phyloP scores from a whole-genome alignment of 805 yeast genomes.

The Candida namnaoensis region DNA sequence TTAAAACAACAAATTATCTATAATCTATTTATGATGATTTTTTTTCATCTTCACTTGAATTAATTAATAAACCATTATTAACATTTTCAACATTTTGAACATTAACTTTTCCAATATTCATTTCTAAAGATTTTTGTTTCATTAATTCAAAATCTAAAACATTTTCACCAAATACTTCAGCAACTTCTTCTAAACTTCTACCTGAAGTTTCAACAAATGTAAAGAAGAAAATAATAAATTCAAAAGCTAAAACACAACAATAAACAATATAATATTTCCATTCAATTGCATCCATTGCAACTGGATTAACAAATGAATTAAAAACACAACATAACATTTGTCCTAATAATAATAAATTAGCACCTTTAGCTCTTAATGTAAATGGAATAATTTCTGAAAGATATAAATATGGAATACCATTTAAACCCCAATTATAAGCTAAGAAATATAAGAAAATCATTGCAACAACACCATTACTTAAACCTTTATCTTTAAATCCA shows the following conservation, averaged over 20 bases:
- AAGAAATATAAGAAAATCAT: constrained; percentile 40
- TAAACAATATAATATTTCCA: constrained; percentile 29
- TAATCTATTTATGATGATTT: no score
- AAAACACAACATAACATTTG: constrained; percentile 19
- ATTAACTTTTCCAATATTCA: no score
- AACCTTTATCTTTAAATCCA: constrained; percentile 27
- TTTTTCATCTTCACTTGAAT: no score
- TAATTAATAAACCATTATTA: no score
- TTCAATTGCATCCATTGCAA: constrained; percentile 26
- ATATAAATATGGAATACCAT: constrained; percentile 38
- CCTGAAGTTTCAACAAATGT: constrained; percentile 30
- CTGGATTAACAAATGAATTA: constrained; percentile 27
- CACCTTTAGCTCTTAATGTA: constrained; percentile 23
- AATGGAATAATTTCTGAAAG: constrained; percentile 32
- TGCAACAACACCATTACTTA: constrained; percentile 38
- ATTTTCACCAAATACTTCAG: constrained; percentile 24
- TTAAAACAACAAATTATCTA: no score
- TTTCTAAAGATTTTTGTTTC: no score
- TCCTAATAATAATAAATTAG: constrained; percentile 12
- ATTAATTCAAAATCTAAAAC: constrained; percentile 6
- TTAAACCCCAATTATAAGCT: constrained; percentile 32
- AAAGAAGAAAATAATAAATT: constrained; percentile 20
- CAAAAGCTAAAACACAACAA: constrained; percentile 21
- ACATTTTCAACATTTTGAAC: no score
- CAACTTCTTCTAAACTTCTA: constrained; percentile 28